Conservation (phyloP, 306 rosid genomes). For the Crataegus laevigata region DNA sequence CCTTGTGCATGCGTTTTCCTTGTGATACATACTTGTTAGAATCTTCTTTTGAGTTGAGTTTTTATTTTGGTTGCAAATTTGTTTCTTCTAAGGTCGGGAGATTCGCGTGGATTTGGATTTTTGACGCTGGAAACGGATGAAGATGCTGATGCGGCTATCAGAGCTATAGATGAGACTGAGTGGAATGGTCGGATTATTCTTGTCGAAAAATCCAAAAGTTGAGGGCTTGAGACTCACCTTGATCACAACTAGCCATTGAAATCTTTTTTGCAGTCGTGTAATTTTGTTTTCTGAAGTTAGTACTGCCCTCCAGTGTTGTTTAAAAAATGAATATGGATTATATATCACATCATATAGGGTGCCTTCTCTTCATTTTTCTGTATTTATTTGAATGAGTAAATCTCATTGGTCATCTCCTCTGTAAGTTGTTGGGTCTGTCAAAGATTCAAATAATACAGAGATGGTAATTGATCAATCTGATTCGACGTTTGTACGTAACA, state of each 20-base stretch:
- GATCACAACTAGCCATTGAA: no score
- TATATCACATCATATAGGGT: neutral
- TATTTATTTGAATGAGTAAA: no score
- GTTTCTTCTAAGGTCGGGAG: slow-evolving; percentile 1
- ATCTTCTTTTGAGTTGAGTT: neutral
- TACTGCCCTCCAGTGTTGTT: neutral
- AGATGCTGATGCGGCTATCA: slow-evolving; percentile 5
- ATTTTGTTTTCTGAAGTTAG: neutral
- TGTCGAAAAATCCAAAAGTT: slow-evolving; percentile 4
- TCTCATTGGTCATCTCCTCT: no score
- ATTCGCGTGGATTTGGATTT: slow-evolving; percentile 8
- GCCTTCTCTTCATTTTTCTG: neutral
- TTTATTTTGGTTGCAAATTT: neutral
- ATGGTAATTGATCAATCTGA: no score
- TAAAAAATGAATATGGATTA: neutral
- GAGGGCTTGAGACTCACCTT: neutral
- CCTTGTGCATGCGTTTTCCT: neutral
- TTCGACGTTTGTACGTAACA: no score
- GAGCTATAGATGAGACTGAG: slow-evolving; percentile 2
- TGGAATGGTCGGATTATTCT: slow-evolving; percentile 12
- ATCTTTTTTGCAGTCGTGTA: neutral
- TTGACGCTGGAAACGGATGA: slow-evolving; percentile 6
- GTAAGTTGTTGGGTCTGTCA: no score
- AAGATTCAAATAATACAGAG: no score
- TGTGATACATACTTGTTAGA: neutral